These are phyloP conservation scores for Globisporangium nunn DNA, from an alignment of 352 stramenopile genomes.

Conservation along the genomic window DNA sequence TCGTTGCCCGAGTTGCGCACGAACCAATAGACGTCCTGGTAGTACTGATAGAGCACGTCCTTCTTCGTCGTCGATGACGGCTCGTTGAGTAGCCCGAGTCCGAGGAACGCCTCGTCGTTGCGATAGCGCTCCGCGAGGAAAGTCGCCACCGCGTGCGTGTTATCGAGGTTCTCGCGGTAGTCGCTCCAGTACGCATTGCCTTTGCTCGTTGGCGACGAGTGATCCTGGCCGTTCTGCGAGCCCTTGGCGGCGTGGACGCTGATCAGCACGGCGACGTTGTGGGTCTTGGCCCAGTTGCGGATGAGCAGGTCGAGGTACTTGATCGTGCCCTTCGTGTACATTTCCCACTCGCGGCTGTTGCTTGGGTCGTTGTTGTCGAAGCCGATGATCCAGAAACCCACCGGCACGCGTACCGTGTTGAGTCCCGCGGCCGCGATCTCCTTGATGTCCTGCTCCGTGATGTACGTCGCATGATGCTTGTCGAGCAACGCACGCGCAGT, in stretches of 20 bases:
- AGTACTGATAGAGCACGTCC: constrained; percentile 70
- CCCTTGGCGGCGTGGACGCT: constrained; percentile 64
- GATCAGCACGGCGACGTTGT: constrained; percentile 51
- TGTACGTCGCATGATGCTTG: constrained; percentile 53
- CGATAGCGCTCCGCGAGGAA: constrained; percentile 66
- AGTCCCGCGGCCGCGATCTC: constrained; percentile 51
- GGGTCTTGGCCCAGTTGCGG: constrained; percentile 28
- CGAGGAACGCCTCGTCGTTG: constrained; percentile 61
- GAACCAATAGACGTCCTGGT: constrained; percentile 51
- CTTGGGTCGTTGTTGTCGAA: constrained; percentile 54
- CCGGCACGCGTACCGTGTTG: constrained; percentile 75
- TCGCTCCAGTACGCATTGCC: constrained; percentile 37
- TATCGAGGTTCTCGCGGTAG: constrained; percentile 52
- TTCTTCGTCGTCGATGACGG: constrained; percentile 41
- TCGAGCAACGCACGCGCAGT: constrained; percentile 36
- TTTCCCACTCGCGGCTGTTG: constrained; percentile 29
- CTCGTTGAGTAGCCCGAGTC: constrained; percentile 72
- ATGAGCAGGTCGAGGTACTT: constrained; percentile 45
- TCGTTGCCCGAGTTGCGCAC: constrained; percentile 50
- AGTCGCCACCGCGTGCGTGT: constrained; percentile 33
- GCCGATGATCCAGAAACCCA: constrained; percentile 77
- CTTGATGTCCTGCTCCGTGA: constrained; percentile 60
- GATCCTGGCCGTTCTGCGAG: constrained; percentile 68
- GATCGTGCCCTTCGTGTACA: constrained; percentile 36
- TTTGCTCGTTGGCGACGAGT: constrained; percentile 46